A percentile compares a stretch with the other conserved stretches of the same genome.
Conservation (phyloP, 176 grass and related monocot genomes). For the Aegilops speltoides region DNA sequence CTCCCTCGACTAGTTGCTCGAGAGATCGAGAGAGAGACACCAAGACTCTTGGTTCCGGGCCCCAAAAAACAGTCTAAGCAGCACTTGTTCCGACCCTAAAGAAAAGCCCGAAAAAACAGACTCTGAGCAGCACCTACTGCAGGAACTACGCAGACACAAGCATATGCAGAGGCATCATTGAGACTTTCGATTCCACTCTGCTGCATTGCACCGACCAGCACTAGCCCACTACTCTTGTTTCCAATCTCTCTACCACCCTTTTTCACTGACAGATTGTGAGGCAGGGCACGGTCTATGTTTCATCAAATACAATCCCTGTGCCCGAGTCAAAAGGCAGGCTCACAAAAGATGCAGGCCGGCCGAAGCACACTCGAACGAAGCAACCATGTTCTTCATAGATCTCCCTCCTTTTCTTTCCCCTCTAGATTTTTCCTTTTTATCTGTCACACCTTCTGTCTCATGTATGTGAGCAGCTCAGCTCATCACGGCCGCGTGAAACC, state of each 20-base stretch:
- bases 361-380: background rate
- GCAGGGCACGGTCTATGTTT: background rate
- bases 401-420: background rate
- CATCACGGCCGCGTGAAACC: background rate
- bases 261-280: background rate
- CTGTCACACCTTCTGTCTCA: background rate
- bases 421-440: no score
- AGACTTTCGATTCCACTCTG: background rate
- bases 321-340: slow-evolving; percentile 9
- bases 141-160: background rate
- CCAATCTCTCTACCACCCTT: background rate
- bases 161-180: background rate
- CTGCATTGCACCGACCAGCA: background rate
- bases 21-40: no score
- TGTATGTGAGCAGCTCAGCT: background rate
- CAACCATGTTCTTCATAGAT: background rate
- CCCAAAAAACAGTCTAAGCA: no score
- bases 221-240: background rate
- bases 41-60: no score
- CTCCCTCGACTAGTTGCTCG: no score
- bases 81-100: no score
- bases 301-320: background rate
- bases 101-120: no score
- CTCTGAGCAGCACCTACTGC: no score
- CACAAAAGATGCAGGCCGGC: background rate